A percentile compares a stretch with the other conserved stretches of the same genome.
phyloP scores from a whole-genome alignment of 306 rosid genomes.

The Sphenostylis stenocarpa region DNA sequence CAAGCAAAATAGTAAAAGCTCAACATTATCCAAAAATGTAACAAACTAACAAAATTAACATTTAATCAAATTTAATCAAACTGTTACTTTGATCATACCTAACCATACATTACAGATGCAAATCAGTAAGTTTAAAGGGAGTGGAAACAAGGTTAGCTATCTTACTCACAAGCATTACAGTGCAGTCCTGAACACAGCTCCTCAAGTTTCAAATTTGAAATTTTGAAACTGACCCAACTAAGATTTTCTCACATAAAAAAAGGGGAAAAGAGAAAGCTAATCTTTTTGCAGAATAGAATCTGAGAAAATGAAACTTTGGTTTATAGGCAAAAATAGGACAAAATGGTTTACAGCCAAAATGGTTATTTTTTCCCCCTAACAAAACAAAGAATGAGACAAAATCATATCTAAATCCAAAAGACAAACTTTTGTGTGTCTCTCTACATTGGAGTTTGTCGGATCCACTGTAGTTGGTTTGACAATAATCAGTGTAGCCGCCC shows the following conservation, averaged over 20 bases:
- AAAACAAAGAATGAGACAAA: neutral
- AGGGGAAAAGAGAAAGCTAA: neutral
- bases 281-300: neutral
- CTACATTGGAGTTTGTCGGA: slow-evolving; percentile 18
- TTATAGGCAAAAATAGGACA: neutral
- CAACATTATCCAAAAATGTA: neutral
- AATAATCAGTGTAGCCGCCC: neutral
- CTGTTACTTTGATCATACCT: neutral
- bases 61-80: neutral
- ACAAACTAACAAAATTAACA: neutral
- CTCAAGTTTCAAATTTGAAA: neutral
- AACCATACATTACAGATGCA: slow-evolving; percentile 24
- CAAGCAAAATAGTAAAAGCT: neutral
- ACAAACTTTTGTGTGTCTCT: slow-evolving; percentile 12
- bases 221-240: slow-evolving; percentile 17
- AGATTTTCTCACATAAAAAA: neutral
- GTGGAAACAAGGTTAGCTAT: neutral
- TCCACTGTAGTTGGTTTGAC: slow-evolving; percentile 14
- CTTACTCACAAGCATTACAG: slow-evolving; percentile 17
- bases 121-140: slow-evolving; percentile 1
- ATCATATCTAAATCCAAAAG: slow-evolving; percentile 14
- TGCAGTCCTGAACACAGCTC: neutral
- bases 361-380: neutral
- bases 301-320: slow-evolving; percentile 12
- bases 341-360: slow-evolving; percentile 10